phyloP scores from a whole-genome alignment of 139 green algal genomes.

The Picochlorum sp. region DNA sequence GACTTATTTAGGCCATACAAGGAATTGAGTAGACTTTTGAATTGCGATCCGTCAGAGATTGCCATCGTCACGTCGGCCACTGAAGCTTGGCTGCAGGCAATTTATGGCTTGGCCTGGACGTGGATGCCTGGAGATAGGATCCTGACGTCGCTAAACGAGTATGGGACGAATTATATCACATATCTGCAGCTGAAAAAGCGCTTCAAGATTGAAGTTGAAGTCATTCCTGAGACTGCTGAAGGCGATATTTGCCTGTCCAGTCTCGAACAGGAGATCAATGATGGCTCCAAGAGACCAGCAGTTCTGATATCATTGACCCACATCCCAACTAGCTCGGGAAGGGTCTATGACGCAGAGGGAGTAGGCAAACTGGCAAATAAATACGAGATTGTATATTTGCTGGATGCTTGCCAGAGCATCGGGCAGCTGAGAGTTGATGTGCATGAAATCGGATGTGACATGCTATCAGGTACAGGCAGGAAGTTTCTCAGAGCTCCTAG shows the following conservation, averaged over 20 bases:
- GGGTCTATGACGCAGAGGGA: slow-evolving; percentile 43
- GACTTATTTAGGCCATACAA: slow-evolving; percentile 32
- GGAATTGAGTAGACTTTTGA: slow-evolving; percentile 35
- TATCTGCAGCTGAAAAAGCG: slow-evolving; percentile 44
- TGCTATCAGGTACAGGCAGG: slow-evolving; percentile 42
- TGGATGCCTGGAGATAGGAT: slow-evolving; percentile 39
- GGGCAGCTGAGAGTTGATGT: slow-evolving; percentile 56
- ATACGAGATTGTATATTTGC: slow-evolving; percentile 39
- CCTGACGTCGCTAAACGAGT: slow-evolving; percentile 45
- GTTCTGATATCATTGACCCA: slow-evolving; percentile 50
- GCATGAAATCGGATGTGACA: slow-evolving; percentile 39
- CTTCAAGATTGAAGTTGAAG: slow-evolving; percentile 24
- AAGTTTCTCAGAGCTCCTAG: slow-evolving; percentile 57
- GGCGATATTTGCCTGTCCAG: slow-evolving; percentile 31
- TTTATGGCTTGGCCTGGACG: slow-evolving; percentile 38
- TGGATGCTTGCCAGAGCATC: slow-evolving; percentile 63
- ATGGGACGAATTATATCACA: slow-evolving; percentile 54
- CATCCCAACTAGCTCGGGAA: slow-evolving; percentile 47
- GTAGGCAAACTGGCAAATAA: slow-evolving; percentile 27
- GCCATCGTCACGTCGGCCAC: slow-evolving; percentile 39
- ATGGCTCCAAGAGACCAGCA: not conserved
- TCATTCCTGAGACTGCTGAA: slow-evolving; percentile 36
- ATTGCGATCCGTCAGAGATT: slow-evolving; percentile 41
- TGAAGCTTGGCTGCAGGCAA: slow-evolving; percentile 44
- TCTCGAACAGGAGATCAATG: slow-evolving; percentile 12